These are phyloP conservation scores for Microbotryum scabiosae DNA, from an alignment of 1,284 basidiomycete genomes.

Conservation along the genomic window DNA sequence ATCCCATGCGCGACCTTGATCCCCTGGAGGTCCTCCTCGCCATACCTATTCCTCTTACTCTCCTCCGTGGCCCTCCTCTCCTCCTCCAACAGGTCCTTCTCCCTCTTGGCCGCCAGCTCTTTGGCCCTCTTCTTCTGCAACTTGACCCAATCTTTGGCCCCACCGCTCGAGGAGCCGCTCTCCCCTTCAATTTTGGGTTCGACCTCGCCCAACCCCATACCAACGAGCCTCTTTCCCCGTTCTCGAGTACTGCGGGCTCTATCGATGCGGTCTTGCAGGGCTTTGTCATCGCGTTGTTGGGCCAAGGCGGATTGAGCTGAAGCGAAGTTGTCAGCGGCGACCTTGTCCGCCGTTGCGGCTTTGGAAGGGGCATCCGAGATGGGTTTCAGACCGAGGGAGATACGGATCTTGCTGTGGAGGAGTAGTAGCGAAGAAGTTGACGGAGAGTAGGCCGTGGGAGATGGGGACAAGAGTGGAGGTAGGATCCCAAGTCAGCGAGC, in stretches of 20 bases:
- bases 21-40: slow-evolving; percentile 64
- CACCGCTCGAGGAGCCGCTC: slow-evolving; percentile 6
- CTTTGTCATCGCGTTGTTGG: slow-evolving; percentile 65
- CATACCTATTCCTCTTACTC: slow-evolving; percentile 67
- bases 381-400: slow-evolving; percentile 87
- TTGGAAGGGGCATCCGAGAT: slow-evolving; percentile 61
- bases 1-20: slow-evolving; percentile 94
- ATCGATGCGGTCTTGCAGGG: slow-evolving; percentile 32
- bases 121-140: slow-evolving; percentile 77
- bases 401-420: slow-evolving; percentile 66
- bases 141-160: slow-evolving; percentile 70
- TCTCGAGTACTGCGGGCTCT: slow-evolving; percentile 87
- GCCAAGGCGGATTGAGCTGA: slow-evolving; percentile 59
- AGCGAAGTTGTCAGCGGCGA: slow-evolving; percentile 65
- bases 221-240: slow-evolving; percentile 79
- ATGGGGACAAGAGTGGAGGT: not conserved
- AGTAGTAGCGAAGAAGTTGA: not conserved
- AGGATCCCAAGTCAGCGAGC: not conserved
- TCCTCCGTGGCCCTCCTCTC: slow-evolving; percentile 63
- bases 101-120: slow-evolving; percentile 65
- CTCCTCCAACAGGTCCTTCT: slow-evolving; percentile 67
- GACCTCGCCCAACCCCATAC: slow-evolving; percentile 76
- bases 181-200: slow-evolving; percentile 51
- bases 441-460: not conserved
- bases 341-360: slow-evolving; percentile 26